Evolutionary conservation across 495 filamentous ascomycete species (phyloP), one percentile per base, ranked within the genome.

Genomic region (Chaetomium fimeti): DNA sequence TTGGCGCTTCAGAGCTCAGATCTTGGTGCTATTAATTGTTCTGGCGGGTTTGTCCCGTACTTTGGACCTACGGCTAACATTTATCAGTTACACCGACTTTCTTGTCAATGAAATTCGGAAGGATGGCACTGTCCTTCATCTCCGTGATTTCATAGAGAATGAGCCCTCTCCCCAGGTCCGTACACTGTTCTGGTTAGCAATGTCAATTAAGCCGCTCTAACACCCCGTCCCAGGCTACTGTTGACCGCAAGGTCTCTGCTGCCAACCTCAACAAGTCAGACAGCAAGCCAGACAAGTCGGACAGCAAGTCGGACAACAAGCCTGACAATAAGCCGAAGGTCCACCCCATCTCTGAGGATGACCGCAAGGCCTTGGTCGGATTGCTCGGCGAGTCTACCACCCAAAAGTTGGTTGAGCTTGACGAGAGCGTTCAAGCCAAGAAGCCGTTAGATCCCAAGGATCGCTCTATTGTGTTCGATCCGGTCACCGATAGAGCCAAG

Each of bases 51-150:
- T 53, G n/a, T 27, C 28, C 16, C 12, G n/a, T 28, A 29, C n/a
- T 18, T 25, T 60, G 60, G 60, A 45, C 32, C 5, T 2, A 4
- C 25, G n/a, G 24, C 48, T 65, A 63, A 54, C 22, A 57, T 2
- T 9, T 32, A 38, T 61, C 15, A 94, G 91, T 68, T 98, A 92
- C 76, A 96, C 93, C 16, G 94, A 98, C 73, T 98, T 98, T 75
- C 78, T 93, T 55, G 94, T 98, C 62, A 91, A 97, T 73, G 94
- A 98, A 77, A 94, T 98, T 67, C 75, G 83, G 16, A 88, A 87
- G 13, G 83, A 87, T 71, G 93, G 92, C 15, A 78, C 86, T 55
- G 93, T 96, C 3, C 69, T 93, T 49, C 92, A 97, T 75, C 82
- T 98, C 72, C 77, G 63, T 77, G 79, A 77, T 61, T 84, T 73